A percentile compares a stretch with the other conserved stretches of the same genome.
Conservation (phyloP, 106 monocot genomes). For the Dendrobium huoshanense region DNA sequence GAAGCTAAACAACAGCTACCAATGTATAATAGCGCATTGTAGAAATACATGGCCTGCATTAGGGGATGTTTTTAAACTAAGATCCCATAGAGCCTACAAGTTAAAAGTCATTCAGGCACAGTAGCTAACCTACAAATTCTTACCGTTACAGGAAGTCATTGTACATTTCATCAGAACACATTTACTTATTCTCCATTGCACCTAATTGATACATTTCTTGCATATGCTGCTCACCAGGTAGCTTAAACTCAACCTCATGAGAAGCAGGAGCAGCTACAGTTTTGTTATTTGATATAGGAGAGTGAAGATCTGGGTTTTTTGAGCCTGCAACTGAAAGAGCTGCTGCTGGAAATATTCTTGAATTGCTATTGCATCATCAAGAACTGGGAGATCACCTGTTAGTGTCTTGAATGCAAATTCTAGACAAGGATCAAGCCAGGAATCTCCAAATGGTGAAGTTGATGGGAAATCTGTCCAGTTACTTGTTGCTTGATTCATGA, state of each 20-base stretch:
- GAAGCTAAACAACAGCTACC: too few relatives aligned
- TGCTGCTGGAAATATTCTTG: constrained; percentile 25
- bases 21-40: too few relatives aligned
- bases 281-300: not conserved
- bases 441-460: constrained; percentile 31
- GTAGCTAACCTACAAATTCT: too few relatives aligned
- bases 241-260: not conserved
- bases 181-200: not conserved
- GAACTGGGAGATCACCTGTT: constrained; percentile 40
- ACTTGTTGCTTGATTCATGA: not conserved
- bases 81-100: too few relatives aligned
- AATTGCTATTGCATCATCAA: constrained; percentile 22
- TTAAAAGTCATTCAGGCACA: too few relatives aligned
- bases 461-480: constrained; percentile 4
- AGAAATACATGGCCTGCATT: too few relatives aligned
- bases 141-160: too few relatives aligned
- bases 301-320: not conserved
- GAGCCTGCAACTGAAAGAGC: not conserved
- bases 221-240: not conserved
- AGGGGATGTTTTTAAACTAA: too few relatives aligned
- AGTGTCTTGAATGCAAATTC: constrained; percentile 78
- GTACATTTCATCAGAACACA: not conserved
- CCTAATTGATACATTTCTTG: not conserved
- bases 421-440: constrained; percentile 65
- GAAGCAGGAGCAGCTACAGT: not conserved